phyloP scores from a whole-genome alignment of 2,329 filamentous ascomycete species.

The Aureobasidium leucospermi region DNA sequence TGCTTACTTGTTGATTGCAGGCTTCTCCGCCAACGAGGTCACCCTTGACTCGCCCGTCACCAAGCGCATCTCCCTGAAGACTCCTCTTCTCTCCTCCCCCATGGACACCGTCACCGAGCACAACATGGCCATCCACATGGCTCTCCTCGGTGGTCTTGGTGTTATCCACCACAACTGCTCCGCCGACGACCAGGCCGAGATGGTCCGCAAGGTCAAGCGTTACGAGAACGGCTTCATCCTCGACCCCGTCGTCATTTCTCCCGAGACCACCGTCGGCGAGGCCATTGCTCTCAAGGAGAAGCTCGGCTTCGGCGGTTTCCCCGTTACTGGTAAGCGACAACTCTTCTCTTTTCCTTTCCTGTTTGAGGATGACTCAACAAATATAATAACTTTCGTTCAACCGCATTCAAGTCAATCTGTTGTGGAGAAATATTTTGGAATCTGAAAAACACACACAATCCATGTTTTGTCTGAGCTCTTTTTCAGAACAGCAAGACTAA shows the following conservation, averaged over 20 bases:
- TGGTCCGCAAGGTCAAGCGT: conserved; percentile 98
- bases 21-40: conserved; percentile 88
- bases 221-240: conserved; percentile 99
- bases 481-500: neutral
- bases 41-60: conserved; percentile 85
- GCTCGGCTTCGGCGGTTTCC: conserved; percentile 98
- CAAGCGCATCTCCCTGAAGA: conserved; percentile 92
- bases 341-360: conserved; percentile 16
- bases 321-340: conserved; percentile 79
- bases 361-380: conserved; percentile 65
- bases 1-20: conserved; percentile 29
- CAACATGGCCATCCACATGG: conserved; percentile 99
- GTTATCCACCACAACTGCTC: conserved; percentile 99
- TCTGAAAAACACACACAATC: conserved; percentile 15
- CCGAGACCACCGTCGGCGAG: conserved; percentile 81
- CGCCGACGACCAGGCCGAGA: conserved; percentile 92
- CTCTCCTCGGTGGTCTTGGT: conserved; percentile 77
- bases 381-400: conserved; percentile 99
- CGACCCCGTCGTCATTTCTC: conserved; percentile 86
- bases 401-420: conserved; percentile 57
- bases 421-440: conserved; percentile 26
- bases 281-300: conserved; percentile 90
- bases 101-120: conserved; percentile 99
- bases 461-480: neutral
- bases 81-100: conserved; percentile 91